phyloP scores from a whole-genome alignment of 345 rosid species.

The Gossypium anomalum region DNA sequence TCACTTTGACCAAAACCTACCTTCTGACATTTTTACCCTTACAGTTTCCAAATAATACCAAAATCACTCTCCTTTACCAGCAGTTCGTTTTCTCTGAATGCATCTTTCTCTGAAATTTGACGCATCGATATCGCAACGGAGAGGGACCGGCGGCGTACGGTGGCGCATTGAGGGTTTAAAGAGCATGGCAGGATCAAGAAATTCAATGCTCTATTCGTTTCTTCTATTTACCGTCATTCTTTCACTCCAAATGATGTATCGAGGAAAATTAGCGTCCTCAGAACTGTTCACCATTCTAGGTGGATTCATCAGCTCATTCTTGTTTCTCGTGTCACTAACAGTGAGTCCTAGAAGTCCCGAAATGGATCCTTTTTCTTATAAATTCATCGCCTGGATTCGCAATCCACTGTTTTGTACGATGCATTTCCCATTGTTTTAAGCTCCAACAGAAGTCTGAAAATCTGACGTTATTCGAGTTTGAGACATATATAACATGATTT shows the following conservation, averaged over 20 bases:
- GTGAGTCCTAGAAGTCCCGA: conserved; percentile 34
- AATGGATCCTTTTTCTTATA: background rate
- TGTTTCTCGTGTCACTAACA: conserved; percentile 63
- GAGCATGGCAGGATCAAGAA: conserved; percentile 67
- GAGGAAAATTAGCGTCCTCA: conserved; percentile 69
- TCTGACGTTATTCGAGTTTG: too few species aligned
- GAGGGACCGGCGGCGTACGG: background rate
- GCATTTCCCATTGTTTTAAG: background rate
- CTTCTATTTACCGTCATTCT: conserved; percentile 58
- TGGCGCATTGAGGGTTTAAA: background rate
- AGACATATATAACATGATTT: background rate
- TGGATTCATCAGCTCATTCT: conserved; percentile 78
- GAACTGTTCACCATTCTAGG: conserved; percentile 83
- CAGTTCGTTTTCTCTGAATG: background rate
- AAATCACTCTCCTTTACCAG: background rate
- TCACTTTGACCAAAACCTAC: background rate
- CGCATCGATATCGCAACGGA: background rate
- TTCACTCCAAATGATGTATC: conserved; percentile 68
- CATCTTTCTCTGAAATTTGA: background rate
- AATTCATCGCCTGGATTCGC: background rate
- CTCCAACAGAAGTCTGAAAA: background rate
- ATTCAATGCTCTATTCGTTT: conserved; percentile 64
- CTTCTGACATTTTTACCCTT: background rate
- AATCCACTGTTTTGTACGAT: background rate
- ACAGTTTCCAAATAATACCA: background rate